Evolutionary conservation across 176 grass and related monocot genomes (phyloP).

Genomic region (Musa itinerans): DNA sequence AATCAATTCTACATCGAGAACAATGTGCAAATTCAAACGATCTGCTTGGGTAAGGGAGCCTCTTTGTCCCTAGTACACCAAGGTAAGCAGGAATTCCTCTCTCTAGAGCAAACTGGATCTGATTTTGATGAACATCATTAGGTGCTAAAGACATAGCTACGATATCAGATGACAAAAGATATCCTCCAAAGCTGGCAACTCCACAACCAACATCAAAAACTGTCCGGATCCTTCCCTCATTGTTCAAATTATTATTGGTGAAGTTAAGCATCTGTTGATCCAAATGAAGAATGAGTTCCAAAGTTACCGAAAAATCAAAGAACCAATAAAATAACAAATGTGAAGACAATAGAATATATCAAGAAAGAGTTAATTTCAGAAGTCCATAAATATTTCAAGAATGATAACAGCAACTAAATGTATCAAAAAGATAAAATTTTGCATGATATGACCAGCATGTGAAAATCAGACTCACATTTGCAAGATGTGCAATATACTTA

Average conservation of each 20-base stretch:
- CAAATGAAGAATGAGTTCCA: not conserved
- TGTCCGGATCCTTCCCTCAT: slow-evolving; percentile 78
- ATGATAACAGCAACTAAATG: not conserved
- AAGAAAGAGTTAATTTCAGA: slow-evolving; percentile 14
- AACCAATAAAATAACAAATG: not conserved
- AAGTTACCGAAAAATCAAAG: not conserved
- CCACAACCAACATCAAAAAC: slow-evolving; percentile 98
- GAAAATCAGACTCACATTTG: slow-evolving; percentile 54
- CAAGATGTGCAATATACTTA: slow-evolving; percentile 89
- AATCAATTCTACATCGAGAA: slow-evolving; percentile 94
- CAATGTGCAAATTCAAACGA: slow-evolving; percentile 98
- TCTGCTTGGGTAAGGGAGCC: slow-evolving; percentile 90
- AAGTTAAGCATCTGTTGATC: slow-evolving; percentile 80
- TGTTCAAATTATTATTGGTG: slow-evolving; percentile 75
- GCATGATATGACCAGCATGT: not conserved
- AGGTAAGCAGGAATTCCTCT: slow-evolving; percentile 96
- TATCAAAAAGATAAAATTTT: no score
- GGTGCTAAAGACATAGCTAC: slow-evolving; percentile 96
- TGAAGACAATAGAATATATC: not conserved
- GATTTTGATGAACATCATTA: slow-evolving; percentile 99
- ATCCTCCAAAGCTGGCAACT: slow-evolving; percentile 95
- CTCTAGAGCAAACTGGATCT: slow-evolving; percentile 99
- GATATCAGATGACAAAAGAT: slow-evolving; percentile 86
- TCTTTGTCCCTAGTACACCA: slow-evolving; percentile 93
- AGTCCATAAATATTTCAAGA: not conserved